These are phyloP conservation scores for Citrullus amarus DNA, from an alignment of 306 rosid species.

Conservation along the genomic window DNA sequence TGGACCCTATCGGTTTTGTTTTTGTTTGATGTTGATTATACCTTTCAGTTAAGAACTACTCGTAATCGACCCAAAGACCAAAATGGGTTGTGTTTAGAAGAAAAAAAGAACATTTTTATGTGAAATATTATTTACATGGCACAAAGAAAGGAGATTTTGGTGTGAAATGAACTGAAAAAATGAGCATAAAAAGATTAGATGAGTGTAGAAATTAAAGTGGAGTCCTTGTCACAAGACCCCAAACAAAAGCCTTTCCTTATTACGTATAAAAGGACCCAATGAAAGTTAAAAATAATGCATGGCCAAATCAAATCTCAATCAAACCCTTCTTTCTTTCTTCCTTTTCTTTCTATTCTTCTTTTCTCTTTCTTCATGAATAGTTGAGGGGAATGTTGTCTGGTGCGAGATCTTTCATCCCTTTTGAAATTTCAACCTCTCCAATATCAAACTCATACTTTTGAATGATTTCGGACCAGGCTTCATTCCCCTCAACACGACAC, in stretches of 20 bases:
- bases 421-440: background rate
- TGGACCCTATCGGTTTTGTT: accelerated
- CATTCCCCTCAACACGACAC: constrained; percentile 16
- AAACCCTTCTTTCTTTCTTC: constrained; percentile 12
- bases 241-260: constrained; percentile 7
- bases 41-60: no score
- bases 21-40: no score
- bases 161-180: background rate
- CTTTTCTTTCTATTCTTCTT: background rate
- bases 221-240: background rate
- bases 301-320: constrained; percentile 44
- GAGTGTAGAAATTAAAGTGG: background rate
- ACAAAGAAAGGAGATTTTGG: background rate
- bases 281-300: constrained; percentile 46
- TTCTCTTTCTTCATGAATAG: constrained; percentile 5
- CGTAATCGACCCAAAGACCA: no score
- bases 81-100: no score
- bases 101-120: no score
- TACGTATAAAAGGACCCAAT: constrained; percentile 59
- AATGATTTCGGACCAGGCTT: constrained; percentile 19
- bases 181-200: constrained; percentile 30
- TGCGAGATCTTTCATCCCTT: constrained; percentile 13
- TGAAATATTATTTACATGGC: no score
- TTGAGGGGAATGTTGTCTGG: constrained; percentile 18
- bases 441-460: background rate